Conservation (phyloP, 495 filamentous ascomycete genomes). For the Podospora pseudopauciseta region DNA sequence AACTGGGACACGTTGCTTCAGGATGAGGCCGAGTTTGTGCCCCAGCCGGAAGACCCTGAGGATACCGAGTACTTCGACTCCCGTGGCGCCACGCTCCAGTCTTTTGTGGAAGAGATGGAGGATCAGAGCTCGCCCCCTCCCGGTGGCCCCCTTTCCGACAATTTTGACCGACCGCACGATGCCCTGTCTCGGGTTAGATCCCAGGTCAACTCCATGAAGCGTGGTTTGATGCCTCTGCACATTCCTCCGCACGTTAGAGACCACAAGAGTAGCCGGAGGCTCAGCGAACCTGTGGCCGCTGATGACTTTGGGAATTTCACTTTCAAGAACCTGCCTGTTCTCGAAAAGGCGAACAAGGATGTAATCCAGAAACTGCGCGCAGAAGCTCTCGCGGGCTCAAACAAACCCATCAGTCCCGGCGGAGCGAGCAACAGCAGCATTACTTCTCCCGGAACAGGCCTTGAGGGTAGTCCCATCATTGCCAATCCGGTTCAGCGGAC, state of each 20-base stretch:
- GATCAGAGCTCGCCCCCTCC: slow-evolving; percentile 75
- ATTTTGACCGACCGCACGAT: slow-evolving; percentile 86
- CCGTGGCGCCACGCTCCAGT: slow-evolving; percentile 82
- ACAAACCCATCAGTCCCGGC: slow-evolving; percentile 45
- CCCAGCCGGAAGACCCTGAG: slow-evolving; percentile 86
- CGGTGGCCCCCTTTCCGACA: slow-evolving; percentile 61
- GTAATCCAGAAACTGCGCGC: slow-evolving; percentile 92
- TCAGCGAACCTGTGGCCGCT: slow-evolving; percentile 82
- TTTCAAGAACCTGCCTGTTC: slow-evolving; percentile 94
- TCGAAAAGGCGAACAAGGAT: slow-evolving; percentile 98
- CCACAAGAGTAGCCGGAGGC: slow-evolving; percentile 66
- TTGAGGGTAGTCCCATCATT: slow-evolving; percentile 83
- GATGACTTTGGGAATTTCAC: slow-evolving; percentile 97
- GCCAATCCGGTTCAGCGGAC: slow-evolving; percentile 77
- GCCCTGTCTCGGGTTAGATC: slow-evolving; percentile 85
- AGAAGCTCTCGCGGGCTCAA: slow-evolving; percentile 73
- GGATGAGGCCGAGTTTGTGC: slow-evolving; percentile 94
- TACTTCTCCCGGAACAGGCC: slow-evolving; percentile 52
- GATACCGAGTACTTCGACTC: slow-evolving; percentile 98
- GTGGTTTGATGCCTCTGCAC: slow-evolving; percentile 87
- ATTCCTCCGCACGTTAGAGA: slow-evolving; percentile 96
- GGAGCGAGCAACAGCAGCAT: slow-evolving; percentile 36
- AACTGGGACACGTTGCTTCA: slow-evolving; percentile 89
- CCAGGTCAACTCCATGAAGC: slow-evolving; percentile 75
- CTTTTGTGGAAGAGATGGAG: slow-evolving; percentile 89